These are phyloP conservation scores for Fraxinus greggii DNA, from an alignment of 305 asterid species.

Conservation along the genomic window DNA sequence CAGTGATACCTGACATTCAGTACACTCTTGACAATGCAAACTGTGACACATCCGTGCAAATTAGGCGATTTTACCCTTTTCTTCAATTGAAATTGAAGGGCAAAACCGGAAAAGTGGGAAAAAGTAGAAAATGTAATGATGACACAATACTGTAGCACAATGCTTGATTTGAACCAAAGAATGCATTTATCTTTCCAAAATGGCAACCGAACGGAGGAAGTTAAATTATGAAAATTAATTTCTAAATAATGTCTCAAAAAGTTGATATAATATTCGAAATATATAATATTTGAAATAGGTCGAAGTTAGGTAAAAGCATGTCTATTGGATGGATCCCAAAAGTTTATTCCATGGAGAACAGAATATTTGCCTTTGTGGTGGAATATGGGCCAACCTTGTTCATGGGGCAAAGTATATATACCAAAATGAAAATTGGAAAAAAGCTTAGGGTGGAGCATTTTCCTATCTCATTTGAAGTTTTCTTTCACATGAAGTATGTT, in stretches of 20 bases:
- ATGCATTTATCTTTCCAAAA: too few relatives aligned
- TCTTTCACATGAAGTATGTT: background rate
- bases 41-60: too few relatives aligned
- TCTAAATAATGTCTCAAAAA: background rate
- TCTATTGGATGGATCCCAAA: slow-evolving; percentile 17
- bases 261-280: background rate
- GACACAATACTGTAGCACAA: too few relatives aligned
- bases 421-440: background rate
- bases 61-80: too few relatives aligned
- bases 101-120: too few relatives aligned
- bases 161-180: too few relatives aligned
- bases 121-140: too few relatives aligned
- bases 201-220: too few relatives aligned
- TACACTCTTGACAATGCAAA: too few relatives aligned
- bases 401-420: slow-evolving; percentile 22
- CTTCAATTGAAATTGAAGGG: too few relatives aligned
- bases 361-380: slow-evolving; percentile 14
- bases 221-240: background rate
- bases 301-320: slow-evolving; percentile 25
- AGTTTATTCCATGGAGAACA: background rate
- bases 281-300: slow-evolving; percentile 8
- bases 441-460: background rate
- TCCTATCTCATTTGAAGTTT: background rate
- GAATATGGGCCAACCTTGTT: slow-evolving; percentile 22
- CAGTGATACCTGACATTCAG: too few relatives aligned